Conservation (phyloP, 1,284 basidiomycete genomes). For the Anthracocystis walkeri region DNA sequence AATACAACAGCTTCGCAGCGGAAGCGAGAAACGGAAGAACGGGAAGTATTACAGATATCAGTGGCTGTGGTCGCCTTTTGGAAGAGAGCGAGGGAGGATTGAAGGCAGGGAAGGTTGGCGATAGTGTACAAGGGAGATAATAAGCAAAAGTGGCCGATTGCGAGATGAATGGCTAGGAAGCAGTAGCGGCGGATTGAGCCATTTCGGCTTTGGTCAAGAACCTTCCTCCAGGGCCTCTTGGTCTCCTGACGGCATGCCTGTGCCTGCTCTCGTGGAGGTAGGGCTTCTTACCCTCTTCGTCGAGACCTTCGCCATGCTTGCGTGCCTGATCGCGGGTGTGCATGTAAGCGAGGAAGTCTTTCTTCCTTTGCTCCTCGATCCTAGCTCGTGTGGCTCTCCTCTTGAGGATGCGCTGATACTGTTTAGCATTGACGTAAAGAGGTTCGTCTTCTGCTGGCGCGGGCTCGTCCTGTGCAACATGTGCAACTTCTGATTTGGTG, state of each 20-base stretch:
- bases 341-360: slow-evolving; percentile 52
- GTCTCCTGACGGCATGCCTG: slow-evolving; percentile 96
- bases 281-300: slow-evolving; percentile 75
- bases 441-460: slow-evolving; percentile 61
- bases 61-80: not conserved
- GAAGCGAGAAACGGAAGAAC: slow-evolving; percentile 14
- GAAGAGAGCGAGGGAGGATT: not conserved
- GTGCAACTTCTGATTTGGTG: slow-evolving; percentile 15
- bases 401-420: slow-evolving; percentile 67
- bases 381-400: slow-evolving; percentile 60
- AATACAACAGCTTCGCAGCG: slow-evolving; percentile 38
- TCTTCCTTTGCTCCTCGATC: slow-evolving; percentile 64
- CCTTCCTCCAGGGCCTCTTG: slow-evolving; percentile 93
- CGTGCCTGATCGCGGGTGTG: slow-evolving; percentile 51
- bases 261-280: slow-evolving; percentile 97
- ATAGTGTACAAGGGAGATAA: slow-evolving; percentile 19
- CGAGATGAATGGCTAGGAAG: slow-evolving; percentile 3
- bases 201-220: slow-evolving; percentile 75
- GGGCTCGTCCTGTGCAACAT: slow-evolving; percentile 17
- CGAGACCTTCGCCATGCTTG: slow-evolving; percentile 44
- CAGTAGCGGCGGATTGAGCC: slow-evolving; percentile 27
- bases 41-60: slow-evolving; percentile 1
- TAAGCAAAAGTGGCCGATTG: not conserved
- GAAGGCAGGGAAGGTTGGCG: not conserved
- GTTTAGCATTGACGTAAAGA: slow-evolving; percentile 68